phyloP scores from a whole-genome alignment of 768 basidiomycete genomes.

The Psilocybe azurescens region DNA sequence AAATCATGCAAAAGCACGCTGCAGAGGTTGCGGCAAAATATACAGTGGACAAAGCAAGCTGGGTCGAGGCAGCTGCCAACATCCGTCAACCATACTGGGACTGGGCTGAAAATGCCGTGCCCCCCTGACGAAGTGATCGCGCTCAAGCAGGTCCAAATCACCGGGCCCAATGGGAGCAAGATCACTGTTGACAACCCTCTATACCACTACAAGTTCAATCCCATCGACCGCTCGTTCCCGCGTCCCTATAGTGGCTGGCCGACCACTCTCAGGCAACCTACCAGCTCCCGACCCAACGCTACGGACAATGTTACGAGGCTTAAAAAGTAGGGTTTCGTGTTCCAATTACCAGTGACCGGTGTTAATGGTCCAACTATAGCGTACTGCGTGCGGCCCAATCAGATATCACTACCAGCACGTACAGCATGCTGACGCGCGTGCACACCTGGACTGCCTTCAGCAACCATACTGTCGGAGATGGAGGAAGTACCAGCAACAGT shows the following conservation, averaged over 20 bases:
- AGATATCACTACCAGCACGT: conserved; percentile 36
- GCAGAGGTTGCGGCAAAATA: conserved; percentile 46
- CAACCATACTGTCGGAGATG: conserved; percentile 45
- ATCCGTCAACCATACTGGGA: conserved; percentile 58
- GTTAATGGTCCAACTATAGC: background rate
- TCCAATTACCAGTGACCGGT: background rate
- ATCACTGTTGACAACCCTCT: conserved; percentile 27
- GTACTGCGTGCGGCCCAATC: conserved; percentile 20
- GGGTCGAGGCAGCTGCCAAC: conserved; percentile 39
- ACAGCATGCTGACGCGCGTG: conserved; percentile 42
- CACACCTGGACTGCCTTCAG: conserved; percentile 50
- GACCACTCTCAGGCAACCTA: conserved; percentile 41
- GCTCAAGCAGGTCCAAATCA: conserved; percentile 36
- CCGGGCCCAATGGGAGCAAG: conserved; percentile 32
- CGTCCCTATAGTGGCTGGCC: conserved; percentile 34
- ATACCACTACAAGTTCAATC: conserved; percentile 28
- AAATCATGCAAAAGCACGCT: conserved; percentile 49
- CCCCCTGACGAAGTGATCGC: conserved; percentile 48
- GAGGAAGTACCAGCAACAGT: conserved; percentile 46
- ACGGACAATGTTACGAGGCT: conserved; percentile 36
- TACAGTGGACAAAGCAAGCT: conserved; percentile 29
- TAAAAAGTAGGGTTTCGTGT: conserved; percentile 25
- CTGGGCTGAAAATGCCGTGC: conserved; percentile 47
- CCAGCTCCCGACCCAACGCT: conserved; percentile 25
- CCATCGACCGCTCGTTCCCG: conserved; percentile 33